Base-by-base conservation (phyloP, 768 basidiomycete genomes). In the Phylloporus sp. region DNA sequence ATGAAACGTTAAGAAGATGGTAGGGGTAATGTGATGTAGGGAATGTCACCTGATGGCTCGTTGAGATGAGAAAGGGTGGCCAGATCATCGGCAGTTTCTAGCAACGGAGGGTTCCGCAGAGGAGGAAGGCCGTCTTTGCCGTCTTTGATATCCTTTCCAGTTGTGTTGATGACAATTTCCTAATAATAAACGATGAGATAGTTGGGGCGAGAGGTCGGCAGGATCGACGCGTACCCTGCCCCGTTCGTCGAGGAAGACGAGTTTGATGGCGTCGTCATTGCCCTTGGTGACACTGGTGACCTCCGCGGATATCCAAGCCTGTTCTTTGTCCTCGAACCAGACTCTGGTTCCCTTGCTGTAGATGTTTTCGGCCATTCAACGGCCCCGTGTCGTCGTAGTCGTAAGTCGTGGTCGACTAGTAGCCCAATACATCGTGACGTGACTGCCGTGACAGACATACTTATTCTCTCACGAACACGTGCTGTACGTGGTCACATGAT, bases 21-120 rank as follows among this genome's bases (percentile, higher is more conserved):
- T 11, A 22, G 4, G 20, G 28, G 24, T n/a, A 23, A 23, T 11
- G 15, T 29, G 10, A 27, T 34, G 15, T n/a, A 36, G 42, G 12
- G 16, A 63, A 80, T 45, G 18, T 47, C 60, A 95, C 95, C 95
- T 62, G 89, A 91, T 47, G 97, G 95, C 70, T 99, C 97, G 68
- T 98, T 98, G 59, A 99, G 78, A 77, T 98, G 94, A 43, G 93
- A 97, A 62, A 99, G 84, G 49, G 95, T 97, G 43, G 97, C 95
- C 67, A 99, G 79, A 77, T 99, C 97, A 72, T 99, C 97, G 27
- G 94, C 92, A 16, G 91, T 92, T 75, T 99, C 97, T 54, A 99
- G 76, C 46, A 97, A 73, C 29, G 95, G 97, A 28, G 97, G 97
- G 73, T 99, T 98, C 59, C 95, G 87, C 63, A 99, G 74, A 38